Conservation (phyloP, 148 eudicot genomes). For the Heliosperma pusillum region DNA sequence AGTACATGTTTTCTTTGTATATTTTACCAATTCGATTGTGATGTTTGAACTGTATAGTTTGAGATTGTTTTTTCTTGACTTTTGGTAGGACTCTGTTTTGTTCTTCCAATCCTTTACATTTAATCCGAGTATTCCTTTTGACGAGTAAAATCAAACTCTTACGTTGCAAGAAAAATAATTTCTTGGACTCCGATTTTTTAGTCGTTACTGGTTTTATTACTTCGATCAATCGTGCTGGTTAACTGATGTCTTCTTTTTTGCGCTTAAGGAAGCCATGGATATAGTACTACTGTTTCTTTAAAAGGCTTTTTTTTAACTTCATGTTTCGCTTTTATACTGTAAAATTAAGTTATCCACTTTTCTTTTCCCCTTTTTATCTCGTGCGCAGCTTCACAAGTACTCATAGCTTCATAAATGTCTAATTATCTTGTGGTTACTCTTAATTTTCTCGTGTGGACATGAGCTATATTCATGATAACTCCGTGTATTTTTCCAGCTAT, state of each 20-base stretch:
- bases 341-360: neutral
- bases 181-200: neutral
- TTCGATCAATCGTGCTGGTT: neutral
- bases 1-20: neutral
- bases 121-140: neutral
- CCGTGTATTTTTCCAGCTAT: slow-evolving; percentile 25
- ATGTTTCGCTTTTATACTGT: neutral
- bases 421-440: too few species aligned
- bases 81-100: neutral
- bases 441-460: too few species aligned
- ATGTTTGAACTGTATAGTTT: neutral
- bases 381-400: neutral
- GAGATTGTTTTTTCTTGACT: neutral
- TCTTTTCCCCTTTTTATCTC: neutral
- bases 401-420: too few species aligned
- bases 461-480: neutral
- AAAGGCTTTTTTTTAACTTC: neutral
- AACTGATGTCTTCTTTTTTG: too few species aligned
- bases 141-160: neutral
- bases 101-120: neutral
- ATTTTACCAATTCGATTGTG: neutral
- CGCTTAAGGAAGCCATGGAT: too few species aligned
- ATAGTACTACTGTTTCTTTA: too few species aligned
- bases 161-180: neutral
- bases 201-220: neutral